A percentile compares a stretch with the other conserved stretches of the same genome.
These are phyloP conservation scores for Alternaria tenuissima DNA, from an alignment of 2,329 filamentous ascomycete genomes.

Conservation along the genomic window DNA sequence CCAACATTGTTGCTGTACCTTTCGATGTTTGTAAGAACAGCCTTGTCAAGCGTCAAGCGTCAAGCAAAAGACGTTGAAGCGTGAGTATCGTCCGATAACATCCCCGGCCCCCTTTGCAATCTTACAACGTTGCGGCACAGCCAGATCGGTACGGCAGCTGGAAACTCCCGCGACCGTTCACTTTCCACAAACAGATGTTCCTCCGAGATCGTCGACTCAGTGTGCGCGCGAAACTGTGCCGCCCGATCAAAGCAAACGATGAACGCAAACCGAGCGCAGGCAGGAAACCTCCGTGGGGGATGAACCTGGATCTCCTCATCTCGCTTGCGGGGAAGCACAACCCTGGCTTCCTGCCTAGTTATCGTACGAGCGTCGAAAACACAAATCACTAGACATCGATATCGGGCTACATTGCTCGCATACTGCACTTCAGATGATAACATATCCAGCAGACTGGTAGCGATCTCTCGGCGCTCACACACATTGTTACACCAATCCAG, in stretches of 20 bases:
- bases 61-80: not conserved
- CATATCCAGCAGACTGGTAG: slow-evolving; percentile 10
- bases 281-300: slow-evolving; percentile 6
- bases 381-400: slow-evolving; percentile 10
- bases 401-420: slow-evolving; percentile 11
- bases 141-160: slow-evolving; percentile 14
- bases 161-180: slow-evolving; percentile 9
- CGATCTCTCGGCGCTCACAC: slow-evolving; percentile 10
- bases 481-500: slow-evolving; percentile 5
- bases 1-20: not conserved
- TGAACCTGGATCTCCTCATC: slow-evolving; percentile 15
- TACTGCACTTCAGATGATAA: slow-evolving; percentile 10
- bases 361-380: slow-evolving; percentile 14
- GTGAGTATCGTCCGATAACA: not conserved
- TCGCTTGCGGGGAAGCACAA: slow-evolving; percentile 19
- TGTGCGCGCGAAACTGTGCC: slow-evolving; percentile 1
- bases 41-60: not conserved
- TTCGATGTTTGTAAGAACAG: not conserved
- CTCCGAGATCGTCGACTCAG: slow-evolving; percentile 14
- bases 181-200: slow-evolving; percentile 8
- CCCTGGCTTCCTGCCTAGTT: slow-evolving; percentile 12
- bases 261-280: slow-evolving; percentile 13
- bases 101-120: slow-evolving; percentile 16
- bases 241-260: slow-evolving; percentile 8
- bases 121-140: slow-evolving; percentile 16